Conservation (phyloP, 805 yeast species). For the Limtongozyma cylindracea region DNA sequence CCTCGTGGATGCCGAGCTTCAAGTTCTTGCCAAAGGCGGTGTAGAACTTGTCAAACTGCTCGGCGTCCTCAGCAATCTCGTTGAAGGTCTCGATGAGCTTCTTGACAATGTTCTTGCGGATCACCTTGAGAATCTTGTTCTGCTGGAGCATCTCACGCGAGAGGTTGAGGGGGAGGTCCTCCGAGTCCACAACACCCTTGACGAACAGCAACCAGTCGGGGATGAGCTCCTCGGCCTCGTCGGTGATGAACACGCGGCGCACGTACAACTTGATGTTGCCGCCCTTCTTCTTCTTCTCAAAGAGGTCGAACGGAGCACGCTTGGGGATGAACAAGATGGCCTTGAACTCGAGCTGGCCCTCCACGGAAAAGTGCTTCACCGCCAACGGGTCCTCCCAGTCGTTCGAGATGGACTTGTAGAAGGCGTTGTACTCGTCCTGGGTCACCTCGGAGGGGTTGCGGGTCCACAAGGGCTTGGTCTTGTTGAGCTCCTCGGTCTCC, state of each 20-base stretch:
- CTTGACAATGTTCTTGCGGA: constrained; percentile 97
- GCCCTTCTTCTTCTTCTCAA: constrained; percentile 98
- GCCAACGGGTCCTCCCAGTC: constrained; percentile 99
- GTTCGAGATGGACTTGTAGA: constrained; percentile 97
- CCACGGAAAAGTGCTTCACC: constrained; percentile 98
- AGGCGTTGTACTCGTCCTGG: constrained; percentile 96
- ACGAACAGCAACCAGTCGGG: constrained; percentile 98
- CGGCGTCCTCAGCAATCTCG: constrained; percentile 97
- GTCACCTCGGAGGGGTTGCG: constrained; percentile 95
- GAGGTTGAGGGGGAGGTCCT: constrained; percentile 97
- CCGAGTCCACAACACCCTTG: constrained; percentile 98
- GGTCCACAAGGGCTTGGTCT: constrained; percentile 98
- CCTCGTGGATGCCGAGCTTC: constrained; percentile 98
- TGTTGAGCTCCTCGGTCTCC: constrained; percentile 95
- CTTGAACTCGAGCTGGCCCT: constrained; percentile 98
- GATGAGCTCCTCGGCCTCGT: constrained; percentile 96
- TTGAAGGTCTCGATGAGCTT: constrained; percentile 95
- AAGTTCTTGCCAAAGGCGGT: constrained; percentile 93
- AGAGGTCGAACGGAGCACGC: constrained; percentile 98
- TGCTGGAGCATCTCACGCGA: constrained; percentile 99
- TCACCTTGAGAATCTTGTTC: constrained; percentile 98
- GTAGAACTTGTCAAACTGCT: constrained; percentile 97
- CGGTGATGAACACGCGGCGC: constrained; percentile 98
- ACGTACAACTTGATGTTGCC: constrained; percentile 96
- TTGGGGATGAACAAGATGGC: constrained; percentile 94